Evolutionary conservation across 768 basidiomycete genomes (phyloP).

Genomic region (Basidioascus undulatus): DNA sequence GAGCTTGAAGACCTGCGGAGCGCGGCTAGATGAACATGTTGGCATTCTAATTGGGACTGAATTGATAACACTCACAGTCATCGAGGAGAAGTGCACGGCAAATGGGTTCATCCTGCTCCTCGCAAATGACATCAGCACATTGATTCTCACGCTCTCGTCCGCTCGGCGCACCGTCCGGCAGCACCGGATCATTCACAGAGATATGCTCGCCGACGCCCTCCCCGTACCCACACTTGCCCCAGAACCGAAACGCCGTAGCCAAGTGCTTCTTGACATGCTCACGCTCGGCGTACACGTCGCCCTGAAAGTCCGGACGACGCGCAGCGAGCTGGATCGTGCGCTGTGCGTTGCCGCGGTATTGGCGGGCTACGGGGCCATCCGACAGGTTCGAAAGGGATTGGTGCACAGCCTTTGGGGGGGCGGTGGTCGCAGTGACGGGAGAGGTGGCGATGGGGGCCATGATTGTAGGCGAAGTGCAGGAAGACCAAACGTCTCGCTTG

Average conservation of each 20-base stretch:
- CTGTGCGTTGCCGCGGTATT: constrained; percentile 6
- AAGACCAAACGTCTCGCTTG: too few relatives aligned
- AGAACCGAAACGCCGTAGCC: constrained; percentile 11
- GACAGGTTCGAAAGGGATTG: not conserved
- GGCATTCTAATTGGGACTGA: too few relatives aligned
- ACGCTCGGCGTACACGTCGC: constrained; percentile 5
- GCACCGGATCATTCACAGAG: too few relatives aligned
- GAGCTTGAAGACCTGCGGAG: too few relatives aligned
- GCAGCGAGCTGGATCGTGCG: constrained; percentile 5
- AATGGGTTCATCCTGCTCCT: constrained; percentile 12
- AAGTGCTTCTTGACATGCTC: constrained; percentile 12
- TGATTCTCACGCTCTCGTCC: not conserved
- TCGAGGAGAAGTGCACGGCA: constrained; percentile 7
- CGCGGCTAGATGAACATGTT: too few relatives aligned
- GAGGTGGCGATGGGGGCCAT: too few relatives aligned
- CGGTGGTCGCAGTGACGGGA: not conserved
- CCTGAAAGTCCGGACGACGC: constrained; percentile 5
- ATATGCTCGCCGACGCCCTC: too few relatives aligned
- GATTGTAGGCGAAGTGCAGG: too few relatives aligned
- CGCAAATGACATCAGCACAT: not conserved
- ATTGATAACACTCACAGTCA: too few relatives aligned
- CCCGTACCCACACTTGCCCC: constrained; percentile 9
- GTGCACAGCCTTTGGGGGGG: not conserved
- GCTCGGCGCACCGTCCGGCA: constrained; percentile 6
- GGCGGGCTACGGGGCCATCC: constrained; percentile 3